Percentiles rank a stretch among this genome's conserved stretches.
Conservation (phyloP, 2,329 filamentous ascomycete species). For the Pseudogymnoascus sp. region DNA sequence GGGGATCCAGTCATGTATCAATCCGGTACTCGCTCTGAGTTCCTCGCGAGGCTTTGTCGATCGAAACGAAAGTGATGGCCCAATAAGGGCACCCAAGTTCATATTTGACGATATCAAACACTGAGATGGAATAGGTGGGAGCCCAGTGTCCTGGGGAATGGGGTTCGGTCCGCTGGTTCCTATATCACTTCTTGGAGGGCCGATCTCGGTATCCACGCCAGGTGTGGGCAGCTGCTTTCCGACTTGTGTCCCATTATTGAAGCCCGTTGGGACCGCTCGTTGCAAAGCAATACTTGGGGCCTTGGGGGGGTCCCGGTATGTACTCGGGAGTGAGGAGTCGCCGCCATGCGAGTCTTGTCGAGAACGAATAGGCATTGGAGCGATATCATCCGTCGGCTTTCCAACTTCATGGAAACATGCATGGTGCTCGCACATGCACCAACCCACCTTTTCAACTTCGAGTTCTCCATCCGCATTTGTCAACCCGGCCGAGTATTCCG, state of each 20-base stretch:
- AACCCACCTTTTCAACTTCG: conserved; percentile 13
- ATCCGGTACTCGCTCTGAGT: background rate
- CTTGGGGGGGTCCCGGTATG: background rate
- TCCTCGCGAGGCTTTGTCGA: background rate
- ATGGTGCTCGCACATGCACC: conserved; percentile 49
- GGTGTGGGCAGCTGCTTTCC: background rate
- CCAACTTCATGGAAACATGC: conserved; percentile 43
- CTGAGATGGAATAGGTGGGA: conserved; percentile 30
- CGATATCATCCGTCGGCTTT: background rate
- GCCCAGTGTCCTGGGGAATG: conserved; percentile 20
- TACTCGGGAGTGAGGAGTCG: conserved; percentile 1
- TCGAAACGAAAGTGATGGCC: conserved; percentile 19
- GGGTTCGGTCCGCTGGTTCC: conserved; percentile 20
- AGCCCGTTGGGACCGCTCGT: background rate
- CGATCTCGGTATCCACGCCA: background rate
- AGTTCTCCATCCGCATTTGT: background rate
- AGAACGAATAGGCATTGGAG: background rate
- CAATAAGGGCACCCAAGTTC: conserved; percentile 23
- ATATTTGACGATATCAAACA: conserved; percentile 29
- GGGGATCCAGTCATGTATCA: conserved; percentile 8
- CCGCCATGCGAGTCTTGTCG: background rate
- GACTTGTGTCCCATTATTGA: background rate
- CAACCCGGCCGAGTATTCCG: conserved; percentile 12
- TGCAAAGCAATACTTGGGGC: background rate
- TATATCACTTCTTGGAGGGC: background rate